phyloP scores from a whole-genome alignment of 768 basidiomycete species.

The Boletus pseudo-olivaceus region DNA sequence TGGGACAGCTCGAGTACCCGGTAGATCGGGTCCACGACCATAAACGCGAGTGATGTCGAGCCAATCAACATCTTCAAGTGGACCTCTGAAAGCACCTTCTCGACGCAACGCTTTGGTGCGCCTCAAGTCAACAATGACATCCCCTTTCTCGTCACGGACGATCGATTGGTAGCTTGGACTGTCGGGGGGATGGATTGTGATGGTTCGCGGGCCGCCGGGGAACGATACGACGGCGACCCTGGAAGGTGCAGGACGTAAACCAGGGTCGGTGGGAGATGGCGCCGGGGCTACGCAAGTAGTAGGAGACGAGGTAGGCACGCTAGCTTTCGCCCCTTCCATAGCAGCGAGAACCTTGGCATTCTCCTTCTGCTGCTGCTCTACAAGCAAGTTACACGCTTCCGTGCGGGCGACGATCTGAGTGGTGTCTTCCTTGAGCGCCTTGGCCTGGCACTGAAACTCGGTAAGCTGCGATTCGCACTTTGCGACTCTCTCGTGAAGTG shows the following conservation, averaged over 20 bases:
- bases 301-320: not conserved
- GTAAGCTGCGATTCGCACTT: conserved; percentile 11
- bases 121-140: conserved; percentile 11
- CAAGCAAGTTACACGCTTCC: conserved; percentile 2
- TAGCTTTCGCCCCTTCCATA: not conserved
- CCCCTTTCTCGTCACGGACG: conserved; percentile 18
- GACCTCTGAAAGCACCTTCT: conserved; percentile 20
- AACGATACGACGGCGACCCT: conserved; percentile 11
- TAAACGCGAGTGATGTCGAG: conserved; percentile 1
- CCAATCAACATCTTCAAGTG: conserved; percentile 8
- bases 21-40: conserved; percentile 13
- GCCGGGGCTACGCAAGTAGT: not conserved
- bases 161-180: conserved; percentile 11
- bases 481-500: conserved; percentile 1
- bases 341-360: not conserved
- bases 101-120: conserved; percentile 13
- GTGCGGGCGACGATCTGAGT: not conserved
- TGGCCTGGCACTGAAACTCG: not conserved
- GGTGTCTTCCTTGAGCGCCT: conserved; percentile 7
- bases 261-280: not conserved
- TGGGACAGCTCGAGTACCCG: not conserved
- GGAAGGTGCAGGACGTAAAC: not conserved
- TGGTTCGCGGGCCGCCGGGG: conserved; percentile 19
- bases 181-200: conserved; percentile 21
- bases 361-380: conserved; percentile 8